Percentiles rank a stretch among this genome's conserved stretches.
phyloP scores from a whole-genome alignment of 108 stramenopile genomes.

The Bacterosira constricta region DNA sequence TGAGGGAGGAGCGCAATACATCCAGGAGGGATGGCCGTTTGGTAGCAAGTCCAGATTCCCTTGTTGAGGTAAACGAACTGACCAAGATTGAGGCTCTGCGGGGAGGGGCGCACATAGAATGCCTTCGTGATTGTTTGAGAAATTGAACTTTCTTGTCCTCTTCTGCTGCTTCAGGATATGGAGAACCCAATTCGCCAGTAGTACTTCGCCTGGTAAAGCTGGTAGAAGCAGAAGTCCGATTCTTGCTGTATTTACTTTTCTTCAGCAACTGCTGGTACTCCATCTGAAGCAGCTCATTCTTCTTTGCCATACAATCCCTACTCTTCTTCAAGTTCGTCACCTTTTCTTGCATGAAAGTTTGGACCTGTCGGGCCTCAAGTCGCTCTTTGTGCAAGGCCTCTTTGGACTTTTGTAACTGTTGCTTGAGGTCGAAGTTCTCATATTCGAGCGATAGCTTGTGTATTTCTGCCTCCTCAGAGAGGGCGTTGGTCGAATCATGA shows the following conservation, averaged over 20 bases:
- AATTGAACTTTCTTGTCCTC: background rate
- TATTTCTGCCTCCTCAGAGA: background rate
- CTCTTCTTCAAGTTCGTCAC: background rate
- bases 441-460: background rate
- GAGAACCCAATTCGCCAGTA: background rate
- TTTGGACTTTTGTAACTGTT: background rate
- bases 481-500: background rate
- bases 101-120: too few species aligned
- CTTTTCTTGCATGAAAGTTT: conserved; percentile 1
- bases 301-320: background rate
- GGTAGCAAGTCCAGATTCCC: too few species aligned
- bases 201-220: background rate
- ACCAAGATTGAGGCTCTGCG: too few species aligned
- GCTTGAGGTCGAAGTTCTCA: background rate
- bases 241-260: background rate
- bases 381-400: background rate
- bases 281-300: background rate
- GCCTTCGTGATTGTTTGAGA: background rate
- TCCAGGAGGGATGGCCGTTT: too few species aligned
- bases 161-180: background rate
- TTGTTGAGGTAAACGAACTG: too few species aligned
- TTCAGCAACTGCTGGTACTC: background rate
- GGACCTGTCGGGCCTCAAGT: background rate
- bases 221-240: background rate
- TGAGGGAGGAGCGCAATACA: background rate